Base-by-base conservation (phyloP, 108 stramenopile species). In the Phaeodactylum tricornutum region DNA sequence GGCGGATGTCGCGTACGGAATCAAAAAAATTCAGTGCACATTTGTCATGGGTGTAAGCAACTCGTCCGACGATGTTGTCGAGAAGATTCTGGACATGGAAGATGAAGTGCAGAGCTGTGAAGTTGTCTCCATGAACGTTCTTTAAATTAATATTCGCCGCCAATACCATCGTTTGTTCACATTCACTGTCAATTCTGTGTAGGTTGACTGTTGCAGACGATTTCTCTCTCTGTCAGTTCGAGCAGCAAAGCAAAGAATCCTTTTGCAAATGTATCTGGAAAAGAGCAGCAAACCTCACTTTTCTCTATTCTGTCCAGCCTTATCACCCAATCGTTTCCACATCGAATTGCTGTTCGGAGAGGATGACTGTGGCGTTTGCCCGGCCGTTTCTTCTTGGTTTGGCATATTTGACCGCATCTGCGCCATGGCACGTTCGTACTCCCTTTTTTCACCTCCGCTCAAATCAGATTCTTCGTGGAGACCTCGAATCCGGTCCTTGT, bases 71-170 rank as follows among this genome's bases (percentile, higher is more conserved):
- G 67, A 68, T n/a, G 52, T 77, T 26, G 45, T 56, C 19, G 69
- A 71, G 32, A 33, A 42, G 19, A 72, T 77, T 38, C 61, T 71
- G 59, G 64, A 42, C 3, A 32, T 72, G 28, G 71, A 71, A 43
- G 69, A 77, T 40, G 69, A 72, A 49, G 75, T 77, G 12, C 75
- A 77, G 57, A 46, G 41, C 28, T 62, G 62, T 17, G 64, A 66
- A 31, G 43, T 77, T 21, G 64, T 44, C 2, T 69, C 71, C 29
- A 77, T 77, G 75, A 71, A 68, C 38, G 66, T 68, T 24, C 55
- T 77, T 27, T 77, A 72, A 50, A 36, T 8, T 48, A 15, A 43
- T 43, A n/a, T n/a, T n/a, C n/a, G n/a, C n/a, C n/a, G n/a, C n/a
- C n/a, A n/a, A n/a, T n/a, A n/a, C n/a, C n/a, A n/a, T n/a, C n/a